Evolutionary conservation across 176 grass and related monocot species (phyloP).

Genomic region (Hsuehochloa calcarea): DNA sequence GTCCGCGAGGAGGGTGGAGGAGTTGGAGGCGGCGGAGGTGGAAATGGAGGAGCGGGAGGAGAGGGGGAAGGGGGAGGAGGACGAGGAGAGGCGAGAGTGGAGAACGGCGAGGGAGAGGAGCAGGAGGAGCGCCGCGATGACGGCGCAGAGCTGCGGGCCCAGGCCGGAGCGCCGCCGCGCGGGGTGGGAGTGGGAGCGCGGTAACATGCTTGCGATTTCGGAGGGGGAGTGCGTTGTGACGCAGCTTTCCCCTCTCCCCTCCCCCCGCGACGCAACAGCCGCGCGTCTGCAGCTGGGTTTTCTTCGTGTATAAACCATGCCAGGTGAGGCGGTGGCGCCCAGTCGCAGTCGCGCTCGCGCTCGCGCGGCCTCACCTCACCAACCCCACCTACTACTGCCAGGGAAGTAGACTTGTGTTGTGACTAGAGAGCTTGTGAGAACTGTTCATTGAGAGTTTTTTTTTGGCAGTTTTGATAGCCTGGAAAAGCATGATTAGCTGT

Average conservation of each 20-base stretch:
- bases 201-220: constrained; percentile 40
- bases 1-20: constrained; percentile 37
- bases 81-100: constrained; percentile 67
- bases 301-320: constrained; percentile 39
- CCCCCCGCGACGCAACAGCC: constrained; percentile 15
- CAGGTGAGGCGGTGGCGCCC: constrained; percentile 12
- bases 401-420: background rate
- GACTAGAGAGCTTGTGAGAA: no score
- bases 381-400: background rate
- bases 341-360: constrained; percentile 11
- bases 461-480: no score
- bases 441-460: no score
- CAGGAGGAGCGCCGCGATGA: constrained; percentile 68
- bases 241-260: constrained; percentile 11
- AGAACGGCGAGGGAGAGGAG: constrained; percentile 80
- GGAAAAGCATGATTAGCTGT: no score
- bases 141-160: constrained; percentile 67
- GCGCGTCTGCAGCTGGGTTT: constrained; percentile 14
- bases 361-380: no score
- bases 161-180: constrained; percentile 68
- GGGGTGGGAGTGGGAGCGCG: constrained; percentile 57
- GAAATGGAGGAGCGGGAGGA: constrained; percentile 22
- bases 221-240: constrained; percentile 18
- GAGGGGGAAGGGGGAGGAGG: constrained; percentile 24
- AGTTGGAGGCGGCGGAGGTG: constrained; percentile 24